A percentile compares a stretch with the other conserved stretches of the same genome.
These are phyloP conservation scores for Stephanodiscus triporus DNA, from an alignment of 108 stramenopile species.

Conservation along the genomic window DNA sequence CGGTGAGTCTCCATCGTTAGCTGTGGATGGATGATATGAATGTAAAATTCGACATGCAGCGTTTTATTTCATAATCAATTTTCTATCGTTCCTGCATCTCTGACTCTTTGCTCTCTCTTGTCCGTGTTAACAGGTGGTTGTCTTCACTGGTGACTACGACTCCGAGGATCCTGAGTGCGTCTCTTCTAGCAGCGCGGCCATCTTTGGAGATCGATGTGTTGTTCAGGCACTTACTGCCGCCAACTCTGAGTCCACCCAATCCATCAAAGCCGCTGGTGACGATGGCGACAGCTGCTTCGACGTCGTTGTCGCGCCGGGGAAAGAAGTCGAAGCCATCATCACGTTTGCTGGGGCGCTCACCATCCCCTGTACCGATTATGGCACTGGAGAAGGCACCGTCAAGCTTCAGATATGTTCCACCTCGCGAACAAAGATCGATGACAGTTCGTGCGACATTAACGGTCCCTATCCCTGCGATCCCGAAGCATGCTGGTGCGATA, in stretches of 20 bases:
- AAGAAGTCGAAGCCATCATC: background rate
- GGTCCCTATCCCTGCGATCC: slow-evolving; percentile 2
- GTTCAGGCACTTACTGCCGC: background rate
- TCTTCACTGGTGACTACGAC: slow-evolving; percentile 2
- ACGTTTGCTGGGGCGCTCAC: background rate
- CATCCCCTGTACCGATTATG: slow-evolving; percentile 2
- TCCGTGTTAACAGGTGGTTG: background rate
- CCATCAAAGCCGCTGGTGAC: background rate
- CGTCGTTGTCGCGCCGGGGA: background rate
- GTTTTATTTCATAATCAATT: too few species aligned
- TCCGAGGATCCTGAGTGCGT: background rate
- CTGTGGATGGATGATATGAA: background rate
- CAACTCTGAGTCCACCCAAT: background rate
- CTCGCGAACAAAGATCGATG: background rate
- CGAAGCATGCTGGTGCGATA: slow-evolving; percentile 6
- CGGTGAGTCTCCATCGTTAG: background rate
- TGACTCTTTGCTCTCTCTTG: too few species aligned
- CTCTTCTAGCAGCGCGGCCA: background rate
- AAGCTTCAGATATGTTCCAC: slow-evolving; percentile 2
- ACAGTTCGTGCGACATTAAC: background rate
- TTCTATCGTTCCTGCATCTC: too few species aligned
- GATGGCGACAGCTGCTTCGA: slow-evolving; percentile 4
- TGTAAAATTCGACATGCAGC: background rate
- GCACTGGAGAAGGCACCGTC: background rate
- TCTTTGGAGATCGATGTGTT: slow-evolving; percentile 1